Base-by-base conservation (phyloP, 2,329 filamentous ascomycete species). In the Fusarium newnesense region DNA sequence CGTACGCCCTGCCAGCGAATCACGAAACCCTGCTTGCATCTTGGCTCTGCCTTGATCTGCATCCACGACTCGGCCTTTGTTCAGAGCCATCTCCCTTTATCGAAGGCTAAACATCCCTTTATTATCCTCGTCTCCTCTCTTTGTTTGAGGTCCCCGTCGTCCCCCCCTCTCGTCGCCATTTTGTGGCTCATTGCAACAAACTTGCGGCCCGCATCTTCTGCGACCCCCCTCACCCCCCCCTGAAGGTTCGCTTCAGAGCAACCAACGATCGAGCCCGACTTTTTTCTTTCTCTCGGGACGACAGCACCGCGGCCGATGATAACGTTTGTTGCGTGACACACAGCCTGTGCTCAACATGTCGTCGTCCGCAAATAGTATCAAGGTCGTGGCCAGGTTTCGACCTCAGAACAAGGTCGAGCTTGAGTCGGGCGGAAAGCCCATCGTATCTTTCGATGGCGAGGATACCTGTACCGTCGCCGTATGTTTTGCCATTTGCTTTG, bases 331-430 rank as follows among this genome's bases (percentile, higher is more conserved):
- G 73, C 67, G 68, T 79, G 70, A 78, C 67, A 68, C 39, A 67
- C 24, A 70, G 50, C 57, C 67, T 32, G 57, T 73, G 69, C 66
- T 69, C 75, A 77, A 77, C 81, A 89, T 88, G 87, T 89, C 88
- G 81, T 85, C 86, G 81, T 85, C 86, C 83, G 85, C 85, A 78
- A 90, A 91, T 81, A 91, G 87, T 80, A 92, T 93, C 87, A 92
- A 89, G 94, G 96, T 99, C 83, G 95, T 99, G 83, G 96, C 96
- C 87, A 94, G 96, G 80, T 99, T 99, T 86, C 91, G 96, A 81
- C 96, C 96, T 78, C 96, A 98, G 85, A 99, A 99, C 88, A 94
- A 94, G 86, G 85, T 96, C 83, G 96, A 99, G 87, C 88, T 97
- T 81, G 91, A 92, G 70, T 95, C 93, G 80, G 95, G 95, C 83